Base-by-base conservation (phyloP, 345 rosid species). In the Melastoma malabathricum region DNA sequence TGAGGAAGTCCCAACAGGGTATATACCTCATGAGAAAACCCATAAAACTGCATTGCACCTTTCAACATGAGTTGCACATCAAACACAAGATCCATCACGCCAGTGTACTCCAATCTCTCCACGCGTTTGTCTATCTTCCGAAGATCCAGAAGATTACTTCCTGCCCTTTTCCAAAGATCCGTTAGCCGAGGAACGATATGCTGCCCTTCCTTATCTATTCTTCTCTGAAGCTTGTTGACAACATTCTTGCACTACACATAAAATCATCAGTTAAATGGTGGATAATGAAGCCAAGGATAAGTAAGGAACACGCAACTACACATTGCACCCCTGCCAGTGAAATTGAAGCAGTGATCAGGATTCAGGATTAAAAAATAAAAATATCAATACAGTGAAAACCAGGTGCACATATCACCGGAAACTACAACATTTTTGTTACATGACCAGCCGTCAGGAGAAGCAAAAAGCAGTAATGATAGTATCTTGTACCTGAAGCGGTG, bases 201-300 rank as follows among this genome's bases (percentile, higher is more conserved):
- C 64, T 78, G 89, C 50, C 99, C 99, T 75, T 93, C 97, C 71
- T 88, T 93, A 48, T 73, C 88, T 18, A 93, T 73, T 69, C 86
- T 83, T 66, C 86, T 79, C 61, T 83, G 95, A 50, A 93, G 83
- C 83, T 93, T 93, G 84, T 79, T 73, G 18, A 83, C 60, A 46
- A 83, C 99, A 64, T 71, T 85, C 74, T 88, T 93, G 73, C 90
- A 88, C 99, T 93, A 81, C 66, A 63, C 25, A 68, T 52, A n/a
- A 56, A 55, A 43, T 55, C 23, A 48, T 44, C 50, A 47, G 56
- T 43, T 16, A 12, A 44, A 8, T 12, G 45, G 17, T 13, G 44
- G 44, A 56, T 38, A 55, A 52, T 20, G 50, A 19, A 31, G 57
- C 50, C 20, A 15, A 54, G 31, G 43, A 34, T 34, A 34, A 34